Conservation (phyloP, 1,139 yeast genomes). For the Nakaseomyces delphensis region DNA sequence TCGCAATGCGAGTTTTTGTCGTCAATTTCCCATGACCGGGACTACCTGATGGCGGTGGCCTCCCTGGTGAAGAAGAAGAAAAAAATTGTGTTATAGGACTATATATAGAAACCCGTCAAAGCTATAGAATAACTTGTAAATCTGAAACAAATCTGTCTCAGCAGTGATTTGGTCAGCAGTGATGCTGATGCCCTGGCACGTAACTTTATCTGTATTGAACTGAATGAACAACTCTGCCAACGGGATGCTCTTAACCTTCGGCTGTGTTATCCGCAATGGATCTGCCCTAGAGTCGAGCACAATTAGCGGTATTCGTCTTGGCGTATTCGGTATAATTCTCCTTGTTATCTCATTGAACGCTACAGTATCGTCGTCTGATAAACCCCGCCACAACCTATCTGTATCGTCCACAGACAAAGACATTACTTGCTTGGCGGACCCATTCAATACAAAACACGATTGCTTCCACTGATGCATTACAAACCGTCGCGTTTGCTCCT, state of each 20-base stretch:
- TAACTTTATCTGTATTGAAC: constrained; percentile 34
- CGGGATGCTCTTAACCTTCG: neutral
- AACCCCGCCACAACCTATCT: constrained; percentile 46
- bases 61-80: neutral
- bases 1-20: constrained; percentile 12
- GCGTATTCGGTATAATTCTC: constrained; percentile 34
- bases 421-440: constrained; percentile 70
- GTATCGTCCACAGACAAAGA: constrained; percentile 56
- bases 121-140: constrained; percentile 49
- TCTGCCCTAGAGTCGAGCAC: constrained; percentile 33
- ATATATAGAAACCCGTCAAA: constrained; percentile 75
- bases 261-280: neutral
- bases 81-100: neutral
- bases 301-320: constrained; percentile 48
- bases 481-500: constrained; percentile 38
- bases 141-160: constrained; percentile 40
- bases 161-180: constrained; percentile 16
- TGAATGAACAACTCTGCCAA: constrained; percentile 27
- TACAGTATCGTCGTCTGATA: constrained; percentile 30
- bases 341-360: constrained; percentile 34
- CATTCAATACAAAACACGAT: constrained; percentile 61
- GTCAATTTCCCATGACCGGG: constrained; percentile 28
- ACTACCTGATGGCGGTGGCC: constrained; percentile 19
- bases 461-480: constrained; percentile 78
- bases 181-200: constrained; percentile 52